Evolutionary conservation across 148 eudicot genomes (phyloP).

Genomic region (Tetragonia tetragonoides): DNA sequence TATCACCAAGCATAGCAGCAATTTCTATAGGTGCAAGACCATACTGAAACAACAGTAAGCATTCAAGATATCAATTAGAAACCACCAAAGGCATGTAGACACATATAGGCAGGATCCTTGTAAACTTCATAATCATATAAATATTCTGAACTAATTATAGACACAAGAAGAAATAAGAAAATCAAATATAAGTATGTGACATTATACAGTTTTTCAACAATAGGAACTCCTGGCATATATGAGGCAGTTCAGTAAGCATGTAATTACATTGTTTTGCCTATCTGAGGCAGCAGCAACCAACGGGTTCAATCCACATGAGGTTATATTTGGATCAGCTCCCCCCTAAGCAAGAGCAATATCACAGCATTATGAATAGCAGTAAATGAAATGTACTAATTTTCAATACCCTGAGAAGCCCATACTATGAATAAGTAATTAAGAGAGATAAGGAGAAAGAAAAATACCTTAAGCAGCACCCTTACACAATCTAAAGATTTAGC

Average conservation of each 20-base stretch:
- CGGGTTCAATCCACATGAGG: conserved; percentile 8
- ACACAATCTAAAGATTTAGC: conserved; percentile 3
- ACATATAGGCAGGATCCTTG: too few relatives aligned
- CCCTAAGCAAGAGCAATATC: neutral
- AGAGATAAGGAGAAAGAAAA: neutral
- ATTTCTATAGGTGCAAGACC: conserved; percentile 14
- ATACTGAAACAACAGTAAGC: conserved; percentile 1
- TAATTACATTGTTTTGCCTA: conserved; percentile 5
- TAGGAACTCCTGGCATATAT: too few relatives aligned
- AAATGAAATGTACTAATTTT: too few relatives aligned
- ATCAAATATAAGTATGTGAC: too few relatives aligned
- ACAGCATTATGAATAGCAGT: too few relatives aligned
- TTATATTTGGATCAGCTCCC: conserved; percentile 23
- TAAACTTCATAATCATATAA: too few relatives aligned
- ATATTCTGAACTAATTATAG: too few relatives aligned
- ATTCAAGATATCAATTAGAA: neutral
- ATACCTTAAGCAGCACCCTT: conserved; percentile 8
- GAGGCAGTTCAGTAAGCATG: neutral
- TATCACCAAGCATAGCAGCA: conserved; percentile 6
- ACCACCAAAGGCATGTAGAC: too few relatives aligned
- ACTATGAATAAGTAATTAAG: too few relatives aligned
- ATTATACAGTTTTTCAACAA: too few relatives aligned
- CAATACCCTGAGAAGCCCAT: too few relatives aligned
- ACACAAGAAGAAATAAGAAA: too few relatives aligned
- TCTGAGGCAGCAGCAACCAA: conserved; percentile 14